Conservation (phyloP, 306 rosid species). For the Trifolium dubium region DNA sequence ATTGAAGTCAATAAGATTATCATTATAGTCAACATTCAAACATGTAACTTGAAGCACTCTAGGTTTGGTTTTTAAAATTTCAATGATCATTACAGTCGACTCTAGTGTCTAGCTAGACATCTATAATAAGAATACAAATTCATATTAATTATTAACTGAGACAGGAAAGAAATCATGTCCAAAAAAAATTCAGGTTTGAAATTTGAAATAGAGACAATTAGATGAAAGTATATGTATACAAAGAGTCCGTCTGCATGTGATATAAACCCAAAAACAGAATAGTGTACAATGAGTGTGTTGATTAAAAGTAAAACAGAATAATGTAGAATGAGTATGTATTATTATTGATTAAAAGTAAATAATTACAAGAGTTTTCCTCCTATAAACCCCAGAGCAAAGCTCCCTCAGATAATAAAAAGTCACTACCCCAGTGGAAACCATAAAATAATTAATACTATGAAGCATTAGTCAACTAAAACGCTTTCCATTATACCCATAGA, state of each 20-base stretch:
- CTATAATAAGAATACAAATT: conserved; percentile 5
- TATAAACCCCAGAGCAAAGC: too few relatives aligned
- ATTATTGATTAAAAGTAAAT: too few relatives aligned
- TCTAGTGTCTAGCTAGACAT: conserved; percentile 5
- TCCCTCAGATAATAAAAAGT: too few relatives aligned
- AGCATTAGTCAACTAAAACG: background rate
- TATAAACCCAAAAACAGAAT: too few relatives aligned
- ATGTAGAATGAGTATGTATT: too few relatives aligned
- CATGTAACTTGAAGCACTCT: background rate
- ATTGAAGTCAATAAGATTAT: conserved; percentile 34
- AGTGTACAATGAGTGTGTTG: too few relatives aligned
- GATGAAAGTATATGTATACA: conserved; percentile 9
- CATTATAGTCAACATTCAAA: conserved; percentile 24
- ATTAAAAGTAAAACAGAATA: too few relatives aligned
- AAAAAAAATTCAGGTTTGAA: conserved; percentile 7
- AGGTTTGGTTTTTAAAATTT: background rate
- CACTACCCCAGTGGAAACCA: too few relatives aligned
- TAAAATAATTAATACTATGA: background rate
- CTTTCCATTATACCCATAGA: background rate
- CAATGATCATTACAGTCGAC: conserved; percentile 13
- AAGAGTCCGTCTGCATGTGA: conserved; percentile 2
- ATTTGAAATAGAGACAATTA: conserved; percentile 14
- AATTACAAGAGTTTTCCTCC: too few relatives aligned
- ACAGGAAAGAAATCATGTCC: background rate
- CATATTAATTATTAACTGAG: background rate